Base-by-base conservation (phyloP, 139 green algal species). In the Asterochloris erici region DNA sequence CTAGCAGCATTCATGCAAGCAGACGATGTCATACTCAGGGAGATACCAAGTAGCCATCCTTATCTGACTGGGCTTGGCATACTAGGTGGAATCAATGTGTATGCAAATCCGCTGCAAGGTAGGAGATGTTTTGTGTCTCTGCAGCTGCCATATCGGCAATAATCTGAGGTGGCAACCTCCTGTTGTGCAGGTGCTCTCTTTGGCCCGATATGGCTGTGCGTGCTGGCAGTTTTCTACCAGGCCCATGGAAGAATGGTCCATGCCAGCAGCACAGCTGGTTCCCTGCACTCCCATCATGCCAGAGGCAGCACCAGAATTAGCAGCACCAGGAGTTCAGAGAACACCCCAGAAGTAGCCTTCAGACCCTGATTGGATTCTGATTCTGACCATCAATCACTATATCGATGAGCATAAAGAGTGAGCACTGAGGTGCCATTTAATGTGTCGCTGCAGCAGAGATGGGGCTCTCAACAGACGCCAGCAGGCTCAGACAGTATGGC, bases 141-240 rank as follows among this genome's bases (percentile, higher is more conserved):
- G 17, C 6, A 19, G 71, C 71, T 38, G 71, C 23, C 23, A n/a
- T 47, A 26, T 1, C 28, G 1, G 71, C 71, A 27, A n/a, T 1
- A 16, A 38, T 77, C 29, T 77, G 71, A 77, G 71, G 14, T 54
- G 21, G 14, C 9, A 11, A n/a, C 17, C 6, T 38, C 14, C 24
- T 26, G 38, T 54, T 66, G 24, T 78, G 62, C 74, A 79, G 81
- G 81, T 12, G 83, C 83, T 47, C 61, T 94, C 66, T 71, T 94
- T 63, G 91, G 91, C 11, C 91, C 91, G 38, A 95, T 93, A 78
- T 71, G 92, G 80, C 81, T 95, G 63, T 86, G 85, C 2, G 78
- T 93, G 61, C 84, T 94, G 17, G 84, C 77, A 16, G 91, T 89
- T 23, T 85, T 89, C 60, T 89, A 89, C 79, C 83, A 86, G 61